Evolutionary conservation across 768 basidiomycete species (phyloP), one percentile per base, ranked within the genome.

Genomic region (Tricholoma saponaceum): DNA sequence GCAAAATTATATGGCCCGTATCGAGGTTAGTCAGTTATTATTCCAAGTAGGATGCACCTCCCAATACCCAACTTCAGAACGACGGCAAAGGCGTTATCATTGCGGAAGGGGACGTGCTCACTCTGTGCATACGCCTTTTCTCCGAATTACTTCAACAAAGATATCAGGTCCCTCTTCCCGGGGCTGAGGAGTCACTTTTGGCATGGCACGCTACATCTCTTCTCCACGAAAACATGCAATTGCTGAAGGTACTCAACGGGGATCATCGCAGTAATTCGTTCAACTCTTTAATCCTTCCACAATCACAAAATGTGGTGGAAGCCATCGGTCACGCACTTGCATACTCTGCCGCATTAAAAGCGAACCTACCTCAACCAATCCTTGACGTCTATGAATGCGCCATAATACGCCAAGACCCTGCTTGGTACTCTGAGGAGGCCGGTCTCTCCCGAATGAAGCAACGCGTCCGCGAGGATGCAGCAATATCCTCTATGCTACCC

Each of bases 311-410:
- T 12, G 74, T 80, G 5, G 67, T 87, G 53, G 80, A 84, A 70
- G 80, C 85, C n/a, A 80, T 87, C 41, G 85, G 86, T 3, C 83
- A 86, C 63, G 80, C 83, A 14, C 71, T 83, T 41, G 82, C 85
- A 2, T 85, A 85, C 64, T 79, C 83, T 5, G 80, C 80, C 16
- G 84, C 77, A 16, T 57, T 78, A 44, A 69, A 71, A 32, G 70
- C 72, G 12, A 74, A 72, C 3, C 64, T 85, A 26, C 78, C 79
- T 2, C 69, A 73, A 60, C 73, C 76, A 16, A 73, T 87, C 26
- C 70, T 86, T 30, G 82, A 84, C 55, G 65, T 86, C 7, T 87
- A 83, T 65, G 82, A 80, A 63, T 77, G 76, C 54, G 74, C 77
- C 5, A 75, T 79, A 35, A 76, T 85, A 53, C 73, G 79, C 56